Percentiles rank a stretch among this genome's conserved stretches.
These are phyloP conservation scores for Phlegmacium glaucopus DNA, from an alignment of 768 basidiomycete genomes.

Conservation along the genomic window DNA sequence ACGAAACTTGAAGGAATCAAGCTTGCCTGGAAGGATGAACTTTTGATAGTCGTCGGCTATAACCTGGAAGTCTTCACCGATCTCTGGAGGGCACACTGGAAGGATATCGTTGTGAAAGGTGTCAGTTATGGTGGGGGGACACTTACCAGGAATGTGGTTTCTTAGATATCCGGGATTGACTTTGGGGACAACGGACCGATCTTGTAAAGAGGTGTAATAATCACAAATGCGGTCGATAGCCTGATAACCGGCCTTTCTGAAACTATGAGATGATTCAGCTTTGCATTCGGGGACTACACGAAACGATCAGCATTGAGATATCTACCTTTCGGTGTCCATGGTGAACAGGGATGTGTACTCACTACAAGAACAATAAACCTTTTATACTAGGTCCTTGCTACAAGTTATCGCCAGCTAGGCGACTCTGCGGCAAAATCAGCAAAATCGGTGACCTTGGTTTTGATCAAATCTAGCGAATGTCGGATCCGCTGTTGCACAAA, in stretches of 20 bases:
- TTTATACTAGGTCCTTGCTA: too few relatives aligned
- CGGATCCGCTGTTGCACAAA: too few relatives aligned
- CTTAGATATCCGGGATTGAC: conserved; percentile 88
- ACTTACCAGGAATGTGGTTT: conserved; percentile 59
- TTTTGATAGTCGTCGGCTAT: conserved; percentile 81
- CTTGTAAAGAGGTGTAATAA: conserved; percentile 69
- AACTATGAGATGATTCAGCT: conserved; percentile 31
- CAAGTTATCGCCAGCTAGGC: too few relatives aligned
- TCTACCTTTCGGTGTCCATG: conserved; percentile 51
- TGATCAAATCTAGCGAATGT: too few relatives aligned
- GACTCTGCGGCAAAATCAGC: too few relatives aligned
- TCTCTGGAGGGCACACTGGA: conserved; percentile 51
- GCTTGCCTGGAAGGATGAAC: conserved; percentile 77
- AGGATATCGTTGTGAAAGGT: background rate
- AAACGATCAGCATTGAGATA: too few relatives aligned
- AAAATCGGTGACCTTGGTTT: too few relatives aligned
- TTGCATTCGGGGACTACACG: background rate
- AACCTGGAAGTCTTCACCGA: conserved; percentile 68
- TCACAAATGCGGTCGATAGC: conserved; percentile 91
- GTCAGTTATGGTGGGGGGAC: background rate
- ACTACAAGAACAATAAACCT: too few relatives aligned
- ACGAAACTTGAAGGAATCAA: background rate
- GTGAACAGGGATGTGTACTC: background rate
- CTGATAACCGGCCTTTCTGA: conserved; percentile 82
- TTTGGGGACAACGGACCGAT: conserved; percentile 63